A percentile compares a stretch with the other conserved stretches of the same genome.
phyloP scores from a whole-genome alignment of 768 basidiomycete genomes.

The Ramaria rubella region DNA sequence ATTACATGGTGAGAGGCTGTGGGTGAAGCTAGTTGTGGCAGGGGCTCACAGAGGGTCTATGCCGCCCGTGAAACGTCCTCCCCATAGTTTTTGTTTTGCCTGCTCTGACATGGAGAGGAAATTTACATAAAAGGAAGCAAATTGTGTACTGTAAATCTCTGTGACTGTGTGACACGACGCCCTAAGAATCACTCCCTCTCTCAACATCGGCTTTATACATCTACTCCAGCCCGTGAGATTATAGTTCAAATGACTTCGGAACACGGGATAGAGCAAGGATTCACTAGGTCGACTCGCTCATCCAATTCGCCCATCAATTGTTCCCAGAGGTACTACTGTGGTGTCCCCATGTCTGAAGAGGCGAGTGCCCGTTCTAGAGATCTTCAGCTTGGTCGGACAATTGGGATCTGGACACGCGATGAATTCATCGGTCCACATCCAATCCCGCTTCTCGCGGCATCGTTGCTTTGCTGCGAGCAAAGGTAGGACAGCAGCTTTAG shows the following conservation, averaged over 20 bases:
- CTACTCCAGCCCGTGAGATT: too few relatives aligned
- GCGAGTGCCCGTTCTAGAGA: conserved; percentile 43
- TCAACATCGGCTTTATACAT: too few relatives aligned
- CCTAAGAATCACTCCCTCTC: too few relatives aligned
- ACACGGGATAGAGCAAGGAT: too few relatives aligned
- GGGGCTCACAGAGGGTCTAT: conserved; percentile 74
- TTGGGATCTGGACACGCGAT: conserved; percentile 64
- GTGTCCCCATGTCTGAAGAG: conserved; percentile 50
- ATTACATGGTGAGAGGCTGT: conserved; percentile 8
- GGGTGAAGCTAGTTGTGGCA: conserved; percentile 12
- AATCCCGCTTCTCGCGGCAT: conserved; percentile 46
- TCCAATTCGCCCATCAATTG: not conserved
- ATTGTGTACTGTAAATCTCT: too few relatives aligned
- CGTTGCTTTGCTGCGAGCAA: conserved; percentile 66
- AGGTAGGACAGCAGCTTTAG: conserved; percentile 51
- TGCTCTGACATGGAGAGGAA: conserved; percentile 30
- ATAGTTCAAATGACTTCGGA: too few relatives aligned
- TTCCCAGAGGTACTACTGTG: conserved; percentile 38
- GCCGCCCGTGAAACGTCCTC: conserved; percentile 80
- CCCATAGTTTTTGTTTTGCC: conserved; percentile 76
- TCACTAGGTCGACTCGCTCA: conserved; percentile 1
- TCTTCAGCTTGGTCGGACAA: conserved; percentile 50
- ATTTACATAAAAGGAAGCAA: conserved; percentile 1
- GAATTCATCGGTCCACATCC: conserved; percentile 63
- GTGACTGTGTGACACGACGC: too few relatives aligned